Evolutionary conservation across 257 asterid genomes (phyloP).

Genomic region (Jasminum sambac): DNA sequence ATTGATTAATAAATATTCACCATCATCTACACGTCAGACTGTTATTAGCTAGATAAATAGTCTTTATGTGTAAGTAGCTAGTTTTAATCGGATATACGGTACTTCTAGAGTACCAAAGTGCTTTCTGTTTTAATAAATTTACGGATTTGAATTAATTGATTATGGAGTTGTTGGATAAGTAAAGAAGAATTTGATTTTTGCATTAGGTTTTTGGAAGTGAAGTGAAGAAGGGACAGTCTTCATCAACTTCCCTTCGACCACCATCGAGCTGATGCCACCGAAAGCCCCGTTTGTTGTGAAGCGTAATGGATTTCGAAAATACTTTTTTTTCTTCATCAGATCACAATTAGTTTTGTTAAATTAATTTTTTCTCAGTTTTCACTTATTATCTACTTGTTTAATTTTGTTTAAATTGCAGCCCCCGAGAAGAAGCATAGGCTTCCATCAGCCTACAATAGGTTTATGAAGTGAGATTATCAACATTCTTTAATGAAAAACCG

Average conservation of each 20-base stretch:
- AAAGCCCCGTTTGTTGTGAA: slow-evolving; percentile 88
- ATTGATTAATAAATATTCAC: too few species aligned
- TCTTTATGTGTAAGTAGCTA: too few species aligned
- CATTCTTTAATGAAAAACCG: neutral
- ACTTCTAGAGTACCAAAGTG: too few species aligned
- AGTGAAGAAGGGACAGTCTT: slow-evolving; percentile 58
- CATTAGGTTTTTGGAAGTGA: slow-evolving; percentile 55
- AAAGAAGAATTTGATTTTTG: neutral
- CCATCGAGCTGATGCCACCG: slow-evolving; percentile 65
- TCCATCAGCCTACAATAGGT: slow-evolving; percentile 97
- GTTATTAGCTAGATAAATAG: too few species aligned
- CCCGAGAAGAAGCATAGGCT: slow-evolving; percentile 98
- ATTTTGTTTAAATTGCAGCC: slow-evolving; percentile 45
- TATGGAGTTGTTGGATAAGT: neutral
- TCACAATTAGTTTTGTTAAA: neutral
- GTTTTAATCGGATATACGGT: too few species aligned
- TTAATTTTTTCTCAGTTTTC: neutral
- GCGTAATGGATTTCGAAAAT: slow-evolving; percentile 43
- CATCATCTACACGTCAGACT: too few species aligned
- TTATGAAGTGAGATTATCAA: slow-evolving; percentile 73
- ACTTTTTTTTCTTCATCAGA: neutral
- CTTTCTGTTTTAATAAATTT: neutral
- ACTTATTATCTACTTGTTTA: neutral
- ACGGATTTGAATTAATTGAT: neutral
- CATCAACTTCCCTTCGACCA: slow-evolving; percentile 65